A percentile compares a stretch with the other conserved stretches of the same genome.
These are phyloP conservation scores for Colletotrichum sp. DNA, from an alignment of 2,329 filamentous ascomycete genomes.

Conservation along the genomic window DNA sequence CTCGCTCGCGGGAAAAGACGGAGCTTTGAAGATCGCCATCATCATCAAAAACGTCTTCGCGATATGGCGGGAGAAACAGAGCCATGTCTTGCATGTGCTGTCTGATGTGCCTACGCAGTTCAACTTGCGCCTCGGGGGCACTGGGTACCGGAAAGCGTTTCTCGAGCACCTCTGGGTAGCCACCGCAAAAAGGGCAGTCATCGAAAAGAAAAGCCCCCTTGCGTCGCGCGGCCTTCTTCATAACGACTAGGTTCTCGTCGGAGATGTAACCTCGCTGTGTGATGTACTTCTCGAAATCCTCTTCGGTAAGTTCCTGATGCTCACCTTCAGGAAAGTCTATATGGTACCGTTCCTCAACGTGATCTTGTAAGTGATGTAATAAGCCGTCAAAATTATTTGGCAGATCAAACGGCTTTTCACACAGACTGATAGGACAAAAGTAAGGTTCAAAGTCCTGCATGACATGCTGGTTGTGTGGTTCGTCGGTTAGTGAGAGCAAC, in stretches of 20 bases:
- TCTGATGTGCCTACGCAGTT: not conserved
- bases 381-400: fast-evolving
- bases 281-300: not conserved
- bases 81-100: not conserved
- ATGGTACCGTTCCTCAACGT: not conserved
- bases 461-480: not conserved
- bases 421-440: not conserved
- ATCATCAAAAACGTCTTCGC: not conserved
- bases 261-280: fast-evolving
- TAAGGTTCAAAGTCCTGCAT: not conserved
- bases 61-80: not conserved
- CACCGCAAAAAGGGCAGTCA: not conserved
- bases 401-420: not conserved
- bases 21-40: fast-evolving
- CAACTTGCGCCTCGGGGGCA: not conserved
- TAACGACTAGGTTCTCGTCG: fast-evolving
- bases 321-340: not conserved
- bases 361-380: not conserved
- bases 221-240: fast-evolving
- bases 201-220: not conserved
- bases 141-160: not conserved
- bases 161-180: not conserved
- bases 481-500: not conserved
- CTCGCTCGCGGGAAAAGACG: not conserved
- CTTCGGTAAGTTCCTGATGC: not conserved